Base-by-base conservation (phyloP, 2,329 filamentous ascomycete species). In the Trichoderma afroharzianum region DNA sequence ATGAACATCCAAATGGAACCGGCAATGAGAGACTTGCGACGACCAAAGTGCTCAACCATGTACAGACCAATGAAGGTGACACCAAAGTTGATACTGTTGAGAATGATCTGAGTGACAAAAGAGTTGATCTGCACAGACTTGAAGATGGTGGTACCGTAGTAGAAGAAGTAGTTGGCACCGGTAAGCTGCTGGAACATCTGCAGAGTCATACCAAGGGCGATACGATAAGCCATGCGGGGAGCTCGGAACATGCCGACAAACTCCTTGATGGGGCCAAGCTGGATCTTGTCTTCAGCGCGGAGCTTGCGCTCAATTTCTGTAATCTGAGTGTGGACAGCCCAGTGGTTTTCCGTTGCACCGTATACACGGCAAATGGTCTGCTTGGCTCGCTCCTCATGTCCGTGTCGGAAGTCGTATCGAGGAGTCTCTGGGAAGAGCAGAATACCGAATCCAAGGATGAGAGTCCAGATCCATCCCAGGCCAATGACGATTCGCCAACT, bases 121-220 rank as follows among this genome's bases (percentile, higher is more conserved):
- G 87, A 88, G 80, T 91, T 87, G 72, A 85, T 85, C 3, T 79
- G 77, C 8, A 85, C 84, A 0, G 83, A 84, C 6, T 66, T 73
- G 72, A 85, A 85, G 73, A 85, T 83, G n/a, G 83, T 85, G 28
- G 87, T 89, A 6, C 86, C 86, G 70, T 90, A 92, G 78, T 88
- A 88, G 77, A 91, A 91, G 82, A 89, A 90, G 79, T 88, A 91
- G 76, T 91, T 91, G 33, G 88, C 89, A 55, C 90, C 89, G 0
- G 88, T 92, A 0, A 93, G 83, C 76, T 93, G 91, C 78, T 93
- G 91, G 39, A 91, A 86, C 76, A 88, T 87, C 79, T 92, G 89
- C 1, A 92, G 82, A 0, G 81, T 76, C 68, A 91, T 84, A 26
- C 90, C 90, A 0, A 92, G 82, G 0, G 87, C 75, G 0, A 90